Evolutionary conservation across 2,329 filamentous ascomycete species (phyloP).

Genomic region (Fusarium circinatum): DNA sequence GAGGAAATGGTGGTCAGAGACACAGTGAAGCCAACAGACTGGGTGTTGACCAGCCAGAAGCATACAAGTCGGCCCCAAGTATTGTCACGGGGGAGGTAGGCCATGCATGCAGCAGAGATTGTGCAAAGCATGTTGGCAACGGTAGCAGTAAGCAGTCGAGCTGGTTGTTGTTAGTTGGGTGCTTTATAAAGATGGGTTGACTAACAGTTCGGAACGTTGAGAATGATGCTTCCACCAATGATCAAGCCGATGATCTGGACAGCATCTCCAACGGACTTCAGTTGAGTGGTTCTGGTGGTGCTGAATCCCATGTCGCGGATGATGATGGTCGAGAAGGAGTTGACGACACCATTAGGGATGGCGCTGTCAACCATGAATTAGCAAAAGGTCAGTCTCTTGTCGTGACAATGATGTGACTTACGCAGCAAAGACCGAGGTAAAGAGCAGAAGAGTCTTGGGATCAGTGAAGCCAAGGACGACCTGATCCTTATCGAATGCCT

Average conservation of each 20-base stretch:
- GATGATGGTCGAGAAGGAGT: slow-evolving; percentile 7
- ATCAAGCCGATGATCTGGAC: slow-evolving; percentile 2
- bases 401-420: not conserved
- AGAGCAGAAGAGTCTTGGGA: not conserved
- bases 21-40: slow-evolving; percentile 4
- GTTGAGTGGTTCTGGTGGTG: not conserved
- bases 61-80: slow-evolving; percentile 4
- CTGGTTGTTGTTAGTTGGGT: not conserved
- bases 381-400: not conserved
- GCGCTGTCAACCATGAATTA: not conserved
- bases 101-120: slow-evolving; percentile 2
- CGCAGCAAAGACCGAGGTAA: slow-evolving; percentile 7
- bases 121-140: slow-evolving; percentile 8
- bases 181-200: not conserved
- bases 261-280: slow-evolving; percentile 5
- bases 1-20: slow-evolving; percentile 9
- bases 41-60: slow-evolving; percentile 6
- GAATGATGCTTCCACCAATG: slow-evolving; percentile 2
- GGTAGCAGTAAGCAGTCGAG: not conserved
- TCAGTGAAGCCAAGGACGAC: not conserved
- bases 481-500: slow-evolving; percentile 1
- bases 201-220: not conserved
- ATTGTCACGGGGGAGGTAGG: slow-evolving; percentile 3
- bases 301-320: slow-evolving; percentile 15
- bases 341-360: slow-evolving; percentile 5